Percentiles rank a stretch among this genome's conserved stretches.
These are phyloP conservation scores for Zopfia rhizophila DNA, from an alignment of 2,329 filamentous ascomycete genomes.

Conservation along the genomic window DNA sequence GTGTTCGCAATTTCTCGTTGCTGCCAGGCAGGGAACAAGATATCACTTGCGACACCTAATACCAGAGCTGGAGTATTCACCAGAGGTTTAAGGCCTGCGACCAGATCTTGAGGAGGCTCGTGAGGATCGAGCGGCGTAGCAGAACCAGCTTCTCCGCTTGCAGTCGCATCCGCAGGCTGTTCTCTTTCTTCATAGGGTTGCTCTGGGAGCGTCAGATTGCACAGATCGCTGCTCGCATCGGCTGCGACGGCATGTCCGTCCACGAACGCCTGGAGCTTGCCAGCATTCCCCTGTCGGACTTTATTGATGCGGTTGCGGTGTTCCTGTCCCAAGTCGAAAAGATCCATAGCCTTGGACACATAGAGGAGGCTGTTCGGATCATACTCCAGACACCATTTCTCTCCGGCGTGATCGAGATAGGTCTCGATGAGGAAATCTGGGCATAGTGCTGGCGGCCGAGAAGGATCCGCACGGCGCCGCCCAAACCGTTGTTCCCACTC, in stretches of 20 bases:
- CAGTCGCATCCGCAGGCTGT: constrained; percentile 48
- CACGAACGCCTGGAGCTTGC: constrained; percentile 63
- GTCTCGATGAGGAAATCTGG: constrained; percentile 98
- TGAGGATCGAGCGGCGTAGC: constrained; percentile 49
- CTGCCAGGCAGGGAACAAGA: constrained; percentile 97
- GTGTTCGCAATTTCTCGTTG: constrained; percentile 93
- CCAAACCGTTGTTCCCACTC: constrained; percentile 98
- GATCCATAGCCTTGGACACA: constrained; percentile 98
- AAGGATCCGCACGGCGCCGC: constrained; percentile 83
- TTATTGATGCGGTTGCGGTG: constrained; percentile 72
- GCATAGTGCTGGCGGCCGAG: constrained; percentile 90
- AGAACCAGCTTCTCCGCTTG: constrained; percentile 19
- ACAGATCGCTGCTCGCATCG: constrained; percentile 59
- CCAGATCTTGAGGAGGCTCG: constrained; percentile 79
- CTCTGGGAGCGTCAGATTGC: constrained; percentile 84
- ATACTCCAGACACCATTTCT: constrained; percentile 98
- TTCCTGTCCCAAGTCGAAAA: constrained; percentile 86
- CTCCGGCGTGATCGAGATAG: constrained; percentile 95
- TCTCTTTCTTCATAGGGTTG: constrained; percentile 87
- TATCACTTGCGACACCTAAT: constrained; percentile 94
- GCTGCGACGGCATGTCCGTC: constrained; percentile 39
- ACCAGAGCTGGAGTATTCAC: constrained; percentile 84
- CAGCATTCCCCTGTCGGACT: constrained; percentile 70
- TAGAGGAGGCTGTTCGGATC: constrained; percentile 96
- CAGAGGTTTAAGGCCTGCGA: constrained; percentile 76